phyloP scores from a whole-genome alignment of 257 asterid genomes.

The Marsdenia floribunda region DNA sequence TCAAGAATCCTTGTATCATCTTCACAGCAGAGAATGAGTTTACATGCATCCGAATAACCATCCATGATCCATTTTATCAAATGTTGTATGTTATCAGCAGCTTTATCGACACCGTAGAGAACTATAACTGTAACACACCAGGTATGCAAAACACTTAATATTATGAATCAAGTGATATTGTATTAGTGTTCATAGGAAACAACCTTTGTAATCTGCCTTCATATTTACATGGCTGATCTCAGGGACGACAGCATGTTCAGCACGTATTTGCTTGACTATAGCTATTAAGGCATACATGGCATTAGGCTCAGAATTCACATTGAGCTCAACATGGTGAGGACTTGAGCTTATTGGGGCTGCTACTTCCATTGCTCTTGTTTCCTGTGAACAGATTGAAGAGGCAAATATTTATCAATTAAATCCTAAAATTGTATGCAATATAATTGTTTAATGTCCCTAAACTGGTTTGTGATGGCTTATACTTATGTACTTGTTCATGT shows the following conservation, averaged over 20 bases:
- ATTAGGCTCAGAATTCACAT: slow-evolving; percentile 56
- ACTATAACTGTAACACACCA: slow-evolving; percentile 46
- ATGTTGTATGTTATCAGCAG: slow-evolving; percentile 74
- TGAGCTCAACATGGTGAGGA: slow-evolving; percentile 78
- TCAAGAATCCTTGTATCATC: slow-evolving; percentile 63
- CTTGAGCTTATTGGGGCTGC: slow-evolving; percentile 67
- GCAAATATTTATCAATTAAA: not conserved
- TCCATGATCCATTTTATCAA: slow-evolving; percentile 83
- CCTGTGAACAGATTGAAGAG: slow-evolving; percentile 34
- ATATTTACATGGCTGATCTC: slow-evolving; percentile 49
- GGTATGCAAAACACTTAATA: not conserved
- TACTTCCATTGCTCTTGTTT: slow-evolving; percentile 55
- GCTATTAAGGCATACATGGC: slow-evolving; percentile 68
- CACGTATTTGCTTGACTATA: slow-evolving; percentile 61
- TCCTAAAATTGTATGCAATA: not conserved
- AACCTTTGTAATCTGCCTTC: slow-evolving; percentile 69
- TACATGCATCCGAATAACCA: slow-evolving; percentile 73
- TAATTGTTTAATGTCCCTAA: not conserved
- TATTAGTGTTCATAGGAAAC: not conserved
- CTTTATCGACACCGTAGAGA: slow-evolving; percentile 72
- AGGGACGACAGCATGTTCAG: slow-evolving; percentile 49
- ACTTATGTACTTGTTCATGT: not conserved
- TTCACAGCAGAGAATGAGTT: slow-evolving; percentile 72
- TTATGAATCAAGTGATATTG: not conserved
- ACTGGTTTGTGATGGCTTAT: not conserved